Evolutionary conservation across 352 stramenopile genomes (phyloP).

Genomic region (Blastocystis sp.): DNA sequence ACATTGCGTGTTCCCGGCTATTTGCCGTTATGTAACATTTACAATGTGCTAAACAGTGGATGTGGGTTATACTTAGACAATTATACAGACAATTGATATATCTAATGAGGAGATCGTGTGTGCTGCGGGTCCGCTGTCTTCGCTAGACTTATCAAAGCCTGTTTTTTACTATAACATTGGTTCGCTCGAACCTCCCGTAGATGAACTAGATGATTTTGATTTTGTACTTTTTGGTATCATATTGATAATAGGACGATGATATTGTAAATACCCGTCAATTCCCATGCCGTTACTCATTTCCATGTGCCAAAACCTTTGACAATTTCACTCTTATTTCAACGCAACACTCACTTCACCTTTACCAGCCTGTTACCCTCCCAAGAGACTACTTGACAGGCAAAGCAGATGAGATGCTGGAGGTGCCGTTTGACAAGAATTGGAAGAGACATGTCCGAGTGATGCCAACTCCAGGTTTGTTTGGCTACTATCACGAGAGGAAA

Average conservation of each 20-base stretch:
- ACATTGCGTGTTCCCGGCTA: slow-evolving; percentile 4
- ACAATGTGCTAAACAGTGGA: background rate
- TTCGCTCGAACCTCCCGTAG: background rate
- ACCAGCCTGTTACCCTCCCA: slow-evolving; percentile 24
- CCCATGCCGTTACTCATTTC: slow-evolving; percentile 27
- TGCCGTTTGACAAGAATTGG: background rate
- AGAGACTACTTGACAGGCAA: slow-evolving; percentile 21
- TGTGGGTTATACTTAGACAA: background rate
- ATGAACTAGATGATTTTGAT: background rate
- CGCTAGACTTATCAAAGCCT: background rate
- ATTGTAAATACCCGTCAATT: background rate
- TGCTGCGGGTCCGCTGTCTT: background rate
- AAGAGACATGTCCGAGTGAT: background rate
- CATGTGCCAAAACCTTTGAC: background rate
- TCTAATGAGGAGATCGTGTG: background rate
- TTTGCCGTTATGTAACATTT: background rate
- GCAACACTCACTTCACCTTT: slow-evolving; percentile 44
- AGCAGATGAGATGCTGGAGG: background rate
- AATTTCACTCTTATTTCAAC: slow-evolving; percentile 1
- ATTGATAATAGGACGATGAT: background rate
- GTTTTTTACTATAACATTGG: slow-evolving; percentile 47
- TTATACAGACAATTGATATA: background rate
- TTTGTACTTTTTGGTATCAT: background rate
- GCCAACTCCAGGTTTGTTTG: background rate
- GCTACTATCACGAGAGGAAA: background rate